Evolutionary conservation across 2,329 filamentous ascomycete genomes (phyloP).

Genomic region (Tolypocladium paradoxum): DNA sequence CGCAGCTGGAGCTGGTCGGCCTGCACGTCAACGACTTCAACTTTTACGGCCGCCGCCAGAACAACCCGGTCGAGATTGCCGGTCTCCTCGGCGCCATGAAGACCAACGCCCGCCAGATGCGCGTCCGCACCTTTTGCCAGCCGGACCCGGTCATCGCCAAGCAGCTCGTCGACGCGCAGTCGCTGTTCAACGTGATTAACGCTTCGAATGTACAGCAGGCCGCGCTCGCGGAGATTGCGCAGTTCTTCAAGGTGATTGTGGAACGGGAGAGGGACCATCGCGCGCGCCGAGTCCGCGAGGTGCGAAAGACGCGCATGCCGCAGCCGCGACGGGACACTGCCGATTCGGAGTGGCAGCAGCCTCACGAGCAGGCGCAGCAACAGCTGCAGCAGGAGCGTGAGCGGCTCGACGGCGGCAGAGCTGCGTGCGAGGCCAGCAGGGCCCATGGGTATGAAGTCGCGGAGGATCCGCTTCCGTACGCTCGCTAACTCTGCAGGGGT

Average conservation of each 20-base stretch:
- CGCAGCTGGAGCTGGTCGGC: slow-evolving; percentile 43
- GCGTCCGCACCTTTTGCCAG: slow-evolving; percentile 45
- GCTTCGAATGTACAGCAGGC: slow-evolving; percentile 31
- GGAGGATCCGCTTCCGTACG: slow-evolving; percentile 1
- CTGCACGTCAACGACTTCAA: slow-evolving; percentile 41
- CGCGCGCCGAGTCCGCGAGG: slow-evolving; percentile 12
- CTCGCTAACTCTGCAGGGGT: not conserved
- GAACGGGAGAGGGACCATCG: slow-evolving; percentile 30
- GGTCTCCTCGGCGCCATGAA: slow-evolving; percentile 42
- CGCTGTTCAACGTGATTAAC: slow-evolving; percentile 38
- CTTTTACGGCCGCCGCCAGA: slow-evolving; percentile 39
- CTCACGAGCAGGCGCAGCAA: not conserved
- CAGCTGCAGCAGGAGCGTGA: not conserved
- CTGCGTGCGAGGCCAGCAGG: not conserved
- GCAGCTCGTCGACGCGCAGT: slow-evolving; percentile 43
- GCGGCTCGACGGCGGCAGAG: not conserved
- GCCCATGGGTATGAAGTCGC: not conserved
- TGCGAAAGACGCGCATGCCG: slow-evolving; percentile 1
- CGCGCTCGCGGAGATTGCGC: slow-evolving; percentile 36
- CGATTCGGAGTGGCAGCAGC: not conserved
- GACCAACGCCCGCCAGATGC: slow-evolving; percentile 39
- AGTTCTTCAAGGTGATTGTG: slow-evolving; percentile 43
- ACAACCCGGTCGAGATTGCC: slow-evolving; percentile 29
- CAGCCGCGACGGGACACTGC: not conserved
- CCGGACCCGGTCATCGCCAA: slow-evolving; percentile 48